These are phyloP conservation scores for Colletotrichum australisinense DNA, from an alignment of 2,329 filamentous ascomycete species.

Conservation along the genomic window DNA sequence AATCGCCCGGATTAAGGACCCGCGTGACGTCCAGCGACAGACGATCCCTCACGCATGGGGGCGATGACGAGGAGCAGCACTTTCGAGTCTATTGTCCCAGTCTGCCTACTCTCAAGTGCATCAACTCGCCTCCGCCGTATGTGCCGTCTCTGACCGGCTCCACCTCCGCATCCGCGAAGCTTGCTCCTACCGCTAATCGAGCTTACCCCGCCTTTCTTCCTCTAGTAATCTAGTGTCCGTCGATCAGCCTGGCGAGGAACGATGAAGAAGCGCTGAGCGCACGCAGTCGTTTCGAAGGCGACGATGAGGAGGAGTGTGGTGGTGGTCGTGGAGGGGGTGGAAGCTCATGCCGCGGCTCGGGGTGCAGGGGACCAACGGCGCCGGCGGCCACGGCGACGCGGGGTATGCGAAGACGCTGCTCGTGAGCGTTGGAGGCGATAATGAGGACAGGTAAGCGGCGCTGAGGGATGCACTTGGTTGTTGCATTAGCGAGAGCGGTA, in stretches of 20 bases:
- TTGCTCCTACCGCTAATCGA: neutral
- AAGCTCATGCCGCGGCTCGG: neutral
- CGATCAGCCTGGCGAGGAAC: neutral
- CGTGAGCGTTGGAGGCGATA: neutral
- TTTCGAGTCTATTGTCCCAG: too few relatives aligned
- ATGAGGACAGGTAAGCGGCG: neutral
- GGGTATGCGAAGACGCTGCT: neutral
- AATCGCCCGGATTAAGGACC: neutral
- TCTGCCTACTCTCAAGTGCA: too few relatives aligned
- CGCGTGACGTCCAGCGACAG: neutral
- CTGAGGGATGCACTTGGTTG: neutral
- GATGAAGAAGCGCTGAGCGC: conserved; percentile 2
- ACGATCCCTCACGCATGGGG: neutral
- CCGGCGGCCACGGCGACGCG: neutral
- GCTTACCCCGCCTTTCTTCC: neutral
- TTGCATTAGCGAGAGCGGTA: neutral
- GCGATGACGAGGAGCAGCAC: neutral
- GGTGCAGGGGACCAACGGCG: neutral
- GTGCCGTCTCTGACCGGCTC: conserved; percentile 6
- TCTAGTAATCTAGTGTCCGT: neutral
- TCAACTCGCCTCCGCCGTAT: conserved; percentile 22
- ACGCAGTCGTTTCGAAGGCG: neutral
- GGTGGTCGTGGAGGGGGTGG: neutral
- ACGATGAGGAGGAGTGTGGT: neutral
- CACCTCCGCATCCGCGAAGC: neutral